phyloP scores from a whole-genome alignment of 805 yeast genomes.

The Ogataea nitratoaversa region DNA sequence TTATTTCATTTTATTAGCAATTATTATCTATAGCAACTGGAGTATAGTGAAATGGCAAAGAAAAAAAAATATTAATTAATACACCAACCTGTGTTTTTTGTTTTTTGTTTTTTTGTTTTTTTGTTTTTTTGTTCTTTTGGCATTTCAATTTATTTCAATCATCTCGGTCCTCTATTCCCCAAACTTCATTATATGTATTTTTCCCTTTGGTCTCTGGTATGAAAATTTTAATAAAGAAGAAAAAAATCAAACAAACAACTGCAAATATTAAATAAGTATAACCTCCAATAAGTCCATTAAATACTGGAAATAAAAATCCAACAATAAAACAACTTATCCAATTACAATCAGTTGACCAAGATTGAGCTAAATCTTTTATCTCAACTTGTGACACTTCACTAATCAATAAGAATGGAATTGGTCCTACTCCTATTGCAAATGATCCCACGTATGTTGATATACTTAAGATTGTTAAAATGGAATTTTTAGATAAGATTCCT shows the following conservation, averaged over 20 bases:
- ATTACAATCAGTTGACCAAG: conserved; percentile 86
- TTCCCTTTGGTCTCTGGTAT: conserved; percentile 80
- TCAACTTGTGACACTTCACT: conserved; percentile 83
- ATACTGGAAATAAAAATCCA: conserved; percentile 76
- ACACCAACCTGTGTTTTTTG: too few species aligned
- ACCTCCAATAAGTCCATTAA: conserved; percentile 66
- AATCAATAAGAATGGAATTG: conserved; percentile 86
- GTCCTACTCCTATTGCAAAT: conserved; percentile 92
- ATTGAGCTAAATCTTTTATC: conserved; percentile 83
- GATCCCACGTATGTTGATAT: conserved; percentile 73
- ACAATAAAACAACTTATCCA: conserved; percentile 86
- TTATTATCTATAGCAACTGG: too few species aligned
- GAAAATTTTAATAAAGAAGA: conserved; percentile 38
- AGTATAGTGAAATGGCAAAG: too few species aligned
- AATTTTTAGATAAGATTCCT: conserved; percentile 51
- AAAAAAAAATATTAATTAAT: too few species aligned
- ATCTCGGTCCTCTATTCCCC: conserved; percentile 41
- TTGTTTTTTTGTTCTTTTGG: too few species aligned
- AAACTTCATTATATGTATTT: conserved; percentile 58
- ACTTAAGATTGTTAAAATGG: conserved; percentile 53
- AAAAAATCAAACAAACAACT: conserved; percentile 46
- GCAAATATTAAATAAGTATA: conserved; percentile 74
- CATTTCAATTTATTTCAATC: too few species aligned
- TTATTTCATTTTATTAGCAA: too few species aligned
- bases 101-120: too few species aligned